A percentile compares a stretch with the other conserved stretches of the same genome.
These are phyloP conservation scores for Prunus kanzakura DNA, from an alignment of 306 rosid genomes.

Conservation along the genomic window DNA sequence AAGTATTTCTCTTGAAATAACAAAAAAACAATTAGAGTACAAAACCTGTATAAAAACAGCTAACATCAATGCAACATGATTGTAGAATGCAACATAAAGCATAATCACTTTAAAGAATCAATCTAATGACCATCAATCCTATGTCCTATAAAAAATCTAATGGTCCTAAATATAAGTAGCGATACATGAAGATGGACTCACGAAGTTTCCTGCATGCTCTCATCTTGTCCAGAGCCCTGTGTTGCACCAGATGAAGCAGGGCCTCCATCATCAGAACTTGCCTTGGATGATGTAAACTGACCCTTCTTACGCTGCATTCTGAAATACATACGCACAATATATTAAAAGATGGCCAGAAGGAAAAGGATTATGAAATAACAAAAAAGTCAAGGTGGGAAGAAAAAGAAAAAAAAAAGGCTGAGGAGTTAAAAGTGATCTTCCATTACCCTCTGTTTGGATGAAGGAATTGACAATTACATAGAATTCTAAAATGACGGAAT, in stretches of 20 bases:
- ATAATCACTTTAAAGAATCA: constrained; percentile 4
- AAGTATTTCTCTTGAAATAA: background rate
- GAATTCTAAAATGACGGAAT: no score
- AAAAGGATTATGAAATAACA: constrained; percentile 1
- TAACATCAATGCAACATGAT: background rate
- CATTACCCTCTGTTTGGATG: background rate
- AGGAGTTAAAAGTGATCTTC: background rate
- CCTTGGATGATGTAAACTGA: constrained; percentile 50
- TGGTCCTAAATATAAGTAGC: constrained; percentile 3
- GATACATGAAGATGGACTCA: constrained; percentile 21
- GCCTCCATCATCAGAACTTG: constrained; percentile 39
- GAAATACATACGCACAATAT: constrained; percentile 11
- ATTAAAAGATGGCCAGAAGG: background rate
- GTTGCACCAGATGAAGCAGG: constrained; percentile 29
- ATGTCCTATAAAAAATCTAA: background rate
- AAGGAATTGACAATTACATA: no score
- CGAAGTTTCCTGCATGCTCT: constrained; percentile 45
- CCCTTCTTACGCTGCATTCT: constrained; percentile 67
- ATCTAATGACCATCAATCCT: background rate
- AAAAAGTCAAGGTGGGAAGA: background rate
- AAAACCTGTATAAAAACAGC: background rate
- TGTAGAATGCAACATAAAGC: background rate
- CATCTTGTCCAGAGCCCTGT: constrained; percentile 48
- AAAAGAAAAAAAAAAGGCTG: background rate
- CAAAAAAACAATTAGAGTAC: background rate